Evolutionary conservation across 2,329 filamentous ascomycete species (phyloP), one percentile per base, ranked within the genome.

Genomic region (Colletotrichum acutatum): DNA sequence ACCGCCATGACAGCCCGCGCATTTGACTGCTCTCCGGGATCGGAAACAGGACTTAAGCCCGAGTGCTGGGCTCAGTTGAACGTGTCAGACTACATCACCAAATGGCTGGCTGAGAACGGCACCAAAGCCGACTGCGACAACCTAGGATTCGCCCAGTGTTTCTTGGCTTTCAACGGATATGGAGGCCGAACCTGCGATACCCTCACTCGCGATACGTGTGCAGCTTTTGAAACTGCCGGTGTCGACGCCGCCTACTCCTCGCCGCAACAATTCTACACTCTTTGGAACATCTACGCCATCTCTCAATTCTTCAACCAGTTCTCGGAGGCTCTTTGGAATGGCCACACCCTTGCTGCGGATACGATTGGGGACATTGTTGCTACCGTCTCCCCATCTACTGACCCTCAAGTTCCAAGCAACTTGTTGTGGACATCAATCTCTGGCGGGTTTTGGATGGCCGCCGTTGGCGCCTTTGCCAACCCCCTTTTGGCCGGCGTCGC

Each of bases 241-340:
- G 72, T 74, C 5, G 72, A 70, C 16, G 74, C 37, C 22, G 53
- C 71, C 5, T 79, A 79, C 70, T 69, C 72, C 5, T 77, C 75
- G 8, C 28, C 75, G 4, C 77, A 79, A 54, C 77, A 79, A 28
- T 79, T 78, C 59, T 79, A 79, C 61, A 68, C 76, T 14, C 75
- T 79, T 12, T 79, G 78, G 77, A 79, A 78, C 73, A 79, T 78
- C 19, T 78, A 79, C 65, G 75, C 76, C 16, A 66, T 78, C 4
- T 77, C 76, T 66, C 78, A 79, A 37, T 79, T 78, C 69, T 79
- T 79, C 75, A 79, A 78, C 57, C 78, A 79, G 66, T 78, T 77
- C 58, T 79, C 77, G 1, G 68, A 75, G 19, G 78, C 78, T 9
- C 72, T 78, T 7, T 76, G 76, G 62, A 76, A 77, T 28, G 78